Evolutionary conservation across 179 eudicot species (phyloP), one percentile per base, ranked within the genome.

Genomic region (Corrigiola litoralis): DNA sequence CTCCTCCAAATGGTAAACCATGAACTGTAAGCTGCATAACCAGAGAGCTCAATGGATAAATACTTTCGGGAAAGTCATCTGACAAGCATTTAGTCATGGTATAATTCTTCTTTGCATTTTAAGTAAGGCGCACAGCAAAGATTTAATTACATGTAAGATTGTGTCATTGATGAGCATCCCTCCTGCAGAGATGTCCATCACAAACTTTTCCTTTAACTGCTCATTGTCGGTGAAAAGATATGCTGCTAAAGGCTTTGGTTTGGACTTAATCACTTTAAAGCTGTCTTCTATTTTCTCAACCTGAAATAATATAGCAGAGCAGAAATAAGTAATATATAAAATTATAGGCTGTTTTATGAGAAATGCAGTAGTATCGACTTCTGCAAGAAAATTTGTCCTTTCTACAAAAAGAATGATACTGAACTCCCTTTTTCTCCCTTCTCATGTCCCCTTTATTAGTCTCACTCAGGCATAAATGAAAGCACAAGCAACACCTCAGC

Each of bases 241-340:
- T 46, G 99, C 97, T 28, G 99, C 99, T 52, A 94, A 80, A 34
- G 99, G 97, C 82, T 94, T 94, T 46, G 88, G 75, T 78, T 52
- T 85, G 8, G 94, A 87, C 63, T 76, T 90, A 24, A 90, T 86
- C 58, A 86, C 16, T 34, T 69, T 52, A 37, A 87, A 77, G 66
- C 94, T 67, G 51, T 94, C 91, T 66, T 86, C 85, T 41, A 90
- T 49, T 21, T 70, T 80, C 32, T 85, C 85, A 65, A 94, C 96
- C 98, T 92, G 27, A 11, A 61, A 38, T 6, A 14, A 51, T 14
- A 68, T 46, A 28, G 16, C n/a, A 4, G 32, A 21, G 6, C 23
- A 44, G 13, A 57, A 23, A 23, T 44, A 18, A 18, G 8, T 40
- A 49, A 54, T 20, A 66, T 12, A 32, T 25, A 29, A n/a, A 5